Conservation (phyloP, 192 early-diverging fungal genomes). For the Chytriomyces confervae region DNA sequence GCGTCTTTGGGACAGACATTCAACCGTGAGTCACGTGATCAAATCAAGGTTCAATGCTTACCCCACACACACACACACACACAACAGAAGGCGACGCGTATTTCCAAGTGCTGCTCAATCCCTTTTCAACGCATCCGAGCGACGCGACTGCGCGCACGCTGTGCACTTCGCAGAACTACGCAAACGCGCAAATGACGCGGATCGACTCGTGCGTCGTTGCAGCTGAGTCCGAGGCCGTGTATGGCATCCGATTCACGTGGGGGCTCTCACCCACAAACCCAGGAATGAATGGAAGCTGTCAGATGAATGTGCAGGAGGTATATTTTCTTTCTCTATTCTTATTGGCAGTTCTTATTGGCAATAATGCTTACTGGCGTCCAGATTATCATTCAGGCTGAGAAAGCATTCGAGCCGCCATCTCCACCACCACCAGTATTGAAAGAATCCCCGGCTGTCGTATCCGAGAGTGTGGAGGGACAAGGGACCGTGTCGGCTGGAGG, state of each 20-base stretch:
- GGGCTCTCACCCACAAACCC: not conserved
- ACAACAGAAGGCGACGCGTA: not conserved
- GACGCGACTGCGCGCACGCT: not conserved
- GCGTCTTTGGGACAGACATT: not conserved
- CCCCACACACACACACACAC: not conserved
- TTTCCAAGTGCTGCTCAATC: not conserved
- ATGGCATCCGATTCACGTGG: not conserved
- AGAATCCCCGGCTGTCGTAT: no score
- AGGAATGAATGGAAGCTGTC: not conserved
- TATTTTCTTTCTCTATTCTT: not conserved
- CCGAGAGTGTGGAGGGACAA: no score
- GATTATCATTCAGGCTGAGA: not conserved
- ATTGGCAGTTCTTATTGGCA: no score
- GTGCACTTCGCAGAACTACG: not conserved
- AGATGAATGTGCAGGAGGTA: conserved; percentile 6
- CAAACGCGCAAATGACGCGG: not conserved
- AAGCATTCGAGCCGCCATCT: not conserved
- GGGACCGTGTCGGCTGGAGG: not conserved
- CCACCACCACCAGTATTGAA: not conserved
- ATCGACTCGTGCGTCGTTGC: not conserved
- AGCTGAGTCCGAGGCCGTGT: not conserved
- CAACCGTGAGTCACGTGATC: not conserved
- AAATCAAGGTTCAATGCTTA: not conserved
- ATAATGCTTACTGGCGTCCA: not conserved
- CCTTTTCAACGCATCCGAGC: not conserved